Evolutionary conservation across 2,329 filamentous ascomycete species (phyloP), one percentile per base, ranked within the genome.

Genomic region (Passalora sequoiae): DNA sequence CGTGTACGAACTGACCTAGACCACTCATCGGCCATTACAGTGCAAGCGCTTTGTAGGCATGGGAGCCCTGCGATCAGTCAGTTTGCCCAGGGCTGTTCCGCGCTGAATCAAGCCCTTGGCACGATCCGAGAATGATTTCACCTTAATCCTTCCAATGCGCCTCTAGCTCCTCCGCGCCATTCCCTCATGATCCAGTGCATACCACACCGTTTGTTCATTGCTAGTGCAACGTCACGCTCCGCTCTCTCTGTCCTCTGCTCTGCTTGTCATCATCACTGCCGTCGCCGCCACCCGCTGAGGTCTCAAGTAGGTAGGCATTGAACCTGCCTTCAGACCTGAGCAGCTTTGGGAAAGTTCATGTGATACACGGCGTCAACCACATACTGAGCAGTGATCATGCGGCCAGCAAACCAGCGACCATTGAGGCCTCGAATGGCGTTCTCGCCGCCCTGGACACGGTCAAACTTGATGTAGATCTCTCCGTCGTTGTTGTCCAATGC

Each of bases 391-490:
- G 86, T 91, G 67, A 98, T 94, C 75, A 87, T 88, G 62, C 83
- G 81, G 61, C 87, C 87, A 63, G 88, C 92, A 69, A 98, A 98
- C 69, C 86, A 95, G 64, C 92, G 84, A 62, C 92, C 92, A 68
- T 98, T 97, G 51, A 98, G 80, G 63, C 92, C 92, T 67, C 94
- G 94, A 71, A 97, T 94, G 60, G 92, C 92, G 65, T 96, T 97
- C 70, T 96, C 88, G 65, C 91, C 91, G 59, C 91, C 91, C 66
- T 89, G 81, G 51, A 97, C 86, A 62, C 88, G 85, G 69, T 95
- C 89, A 72, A 98, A 98, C 69, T 98, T 98, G 67, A 98, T 82
- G 69, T 95, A 98, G 59, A 98, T 91, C 65, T 98, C 92, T 69
- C 92, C 92, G 36, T 89, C 92, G 71, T 94, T 94, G 56, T 86